Base-by-base conservation (phyloP, 2,329 filamentous ascomycete species). In the Diaporthe eres region DNA sequence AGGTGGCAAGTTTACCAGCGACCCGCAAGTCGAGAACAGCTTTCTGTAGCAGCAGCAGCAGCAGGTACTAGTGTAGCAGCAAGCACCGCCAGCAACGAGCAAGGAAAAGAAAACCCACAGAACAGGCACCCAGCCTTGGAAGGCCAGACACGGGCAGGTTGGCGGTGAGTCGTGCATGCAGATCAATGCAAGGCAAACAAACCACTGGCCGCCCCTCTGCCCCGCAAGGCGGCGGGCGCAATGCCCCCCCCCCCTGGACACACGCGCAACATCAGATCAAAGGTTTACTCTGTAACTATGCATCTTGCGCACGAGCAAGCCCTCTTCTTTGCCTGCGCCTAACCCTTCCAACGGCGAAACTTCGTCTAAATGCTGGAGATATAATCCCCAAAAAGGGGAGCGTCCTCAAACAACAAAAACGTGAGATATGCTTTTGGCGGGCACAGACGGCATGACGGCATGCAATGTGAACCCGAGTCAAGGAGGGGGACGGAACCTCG, bases 111-210 rank as follows among this genome's bases (percentile, higher is more conserved):
- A 25, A 47, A 15, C 58, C 34, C 58, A 37, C 58, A 17, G 19
- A 28, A 61, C 58, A 61, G 58, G 58, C 58, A 42, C 28, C 63
- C 28, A 25, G 63, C 63, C 42, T 47, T 65, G 60, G 28, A 51
- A 51, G 63, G 60, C 60, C 60, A 47, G 39, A 31, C 39, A 39
- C 39, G 22, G 34, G 65, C 65, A 55, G 65, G 65, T 53, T 68
- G 65, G 65, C 65, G 65, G 65, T 68, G 65, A 68, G 65, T 68
- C 65, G 25, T 68, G 65, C 65, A 68, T 68, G 65, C 65, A 68
- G 65, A 68, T 68, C 65, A 68, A 68, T 68, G 65, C 65, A 68
- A 53, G 31, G 47, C 65, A 37, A 37, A 39, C 65, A 37, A 37
- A 39, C 65, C 42, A 68, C 53, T 25, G 31, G n/a, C 37, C 60